phyloP scores from a whole-genome alignment of 2,329 filamentous ascomycete genomes.

The Xylariaceae sp. region DNA sequence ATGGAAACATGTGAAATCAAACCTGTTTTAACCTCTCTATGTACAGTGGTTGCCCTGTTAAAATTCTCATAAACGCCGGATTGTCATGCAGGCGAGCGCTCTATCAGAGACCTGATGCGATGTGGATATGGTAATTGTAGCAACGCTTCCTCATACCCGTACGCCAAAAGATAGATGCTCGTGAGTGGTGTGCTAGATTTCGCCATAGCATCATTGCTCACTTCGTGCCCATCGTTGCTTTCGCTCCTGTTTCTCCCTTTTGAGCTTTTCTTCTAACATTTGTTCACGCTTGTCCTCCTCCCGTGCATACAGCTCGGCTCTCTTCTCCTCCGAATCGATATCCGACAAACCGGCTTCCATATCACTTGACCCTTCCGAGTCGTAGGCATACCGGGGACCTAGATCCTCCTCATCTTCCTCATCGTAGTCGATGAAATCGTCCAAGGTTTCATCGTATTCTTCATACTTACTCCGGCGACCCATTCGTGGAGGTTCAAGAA shows the following conservation, averaged over 20 bases:
- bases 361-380: conserved; percentile 64
- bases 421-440: conserved; percentile 60
- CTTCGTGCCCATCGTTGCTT: conserved; percentile 25
- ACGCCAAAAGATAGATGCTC: conserved; percentile 16
- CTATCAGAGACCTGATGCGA: conserved; percentile 12
- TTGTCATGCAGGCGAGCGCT: conserved; percentile 19
- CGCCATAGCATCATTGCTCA: conserved; percentile 15
- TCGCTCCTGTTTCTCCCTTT: conserved; percentile 33
- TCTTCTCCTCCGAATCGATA: conserved; percentile 66
- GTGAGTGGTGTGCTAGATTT: conserved; percentile 14
- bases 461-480: conserved; percentile 41
- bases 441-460: conserved; percentile 58
- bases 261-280: conserved; percentile 36
- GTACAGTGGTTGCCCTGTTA: conserved; percentile 21
- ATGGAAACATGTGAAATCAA: conserved; percentile 6
- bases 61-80: conserved; percentile 22
- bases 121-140: conserved; percentile 10
- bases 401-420: conserved; percentile 47
- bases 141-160: conserved; percentile 15
- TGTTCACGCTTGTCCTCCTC: conserved; percentile 64
- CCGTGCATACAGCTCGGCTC: conserved; percentile 58
- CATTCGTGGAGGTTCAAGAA: conserved; percentile 36
- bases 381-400: conserved; percentile 50
- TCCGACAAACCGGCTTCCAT: conserved; percentile 76
- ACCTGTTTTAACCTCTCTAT: conserved; percentile 4